phyloP scores from a whole-genome alignment of 257 asterid genomes.

The Galeopsis tetrahit region DNA sequence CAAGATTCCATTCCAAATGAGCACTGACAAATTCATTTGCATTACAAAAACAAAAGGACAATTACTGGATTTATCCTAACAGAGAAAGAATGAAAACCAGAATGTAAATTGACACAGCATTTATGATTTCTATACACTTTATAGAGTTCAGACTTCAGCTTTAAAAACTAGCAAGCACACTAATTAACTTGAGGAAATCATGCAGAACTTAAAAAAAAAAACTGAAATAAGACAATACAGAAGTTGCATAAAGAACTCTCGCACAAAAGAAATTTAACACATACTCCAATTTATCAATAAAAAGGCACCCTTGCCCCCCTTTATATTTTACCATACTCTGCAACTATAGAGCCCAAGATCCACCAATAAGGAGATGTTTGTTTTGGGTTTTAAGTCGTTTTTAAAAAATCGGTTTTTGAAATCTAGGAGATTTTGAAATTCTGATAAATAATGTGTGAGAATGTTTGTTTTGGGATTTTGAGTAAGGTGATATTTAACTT shows the following conservation, averaged over 20 bases:
- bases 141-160: not conserved
- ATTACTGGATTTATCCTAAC: conserved; percentile 7
- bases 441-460: no score
- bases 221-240: not conserved
- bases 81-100: conserved; percentile 12
- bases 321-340: not conserved
- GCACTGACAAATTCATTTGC: conserved; percentile 60
- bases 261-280: not conserved
- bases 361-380: no score
- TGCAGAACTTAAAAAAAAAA: not conserved
- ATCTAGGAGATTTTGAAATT: no score
- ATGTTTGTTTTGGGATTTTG: no score
- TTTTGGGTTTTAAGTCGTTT: no score
- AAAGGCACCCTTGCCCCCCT: not conserved
- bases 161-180: conserved; percentile 7
- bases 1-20: conserved; percentile 98
- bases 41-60: conserved; percentile 17
- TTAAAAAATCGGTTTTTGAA: no score
- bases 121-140: not conserved
- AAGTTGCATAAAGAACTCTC: conserved; percentile 6
- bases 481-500: no score
- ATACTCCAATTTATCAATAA: not conserved
- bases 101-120: not conserved
- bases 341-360: not conserved
- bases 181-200: conserved; percentile 7